A percentile compares a stretch with the other conserved stretches of the same genome.
phyloP scores from a whole-genome alignment of 805 yeast genomes.

The Metschnikowia kofuensis region DNA sequence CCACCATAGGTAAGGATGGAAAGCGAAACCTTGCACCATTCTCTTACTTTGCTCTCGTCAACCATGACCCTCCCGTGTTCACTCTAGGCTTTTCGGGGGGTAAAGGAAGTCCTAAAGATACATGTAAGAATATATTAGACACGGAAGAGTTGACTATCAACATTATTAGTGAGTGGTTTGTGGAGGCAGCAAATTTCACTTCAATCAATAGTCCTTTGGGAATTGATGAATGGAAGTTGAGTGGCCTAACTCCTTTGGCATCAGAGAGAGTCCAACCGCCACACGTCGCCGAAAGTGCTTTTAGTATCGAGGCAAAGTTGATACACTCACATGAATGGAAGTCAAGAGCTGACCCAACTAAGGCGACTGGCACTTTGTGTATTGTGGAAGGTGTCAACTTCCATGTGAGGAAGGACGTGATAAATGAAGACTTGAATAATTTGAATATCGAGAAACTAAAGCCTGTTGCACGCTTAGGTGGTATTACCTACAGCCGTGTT shows the following conservation, averaged over 20 bases:
- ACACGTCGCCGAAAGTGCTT: slow-evolving; percentile 61
- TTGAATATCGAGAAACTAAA: slow-evolving; percentile 47
- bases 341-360: slow-evolving; percentile 36
- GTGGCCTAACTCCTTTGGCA: slow-evolving; percentile 49
- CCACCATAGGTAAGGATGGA: slow-evolving; percentile 46
- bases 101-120: slow-evolving; percentile 43
- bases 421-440: slow-evolving; percentile 35
- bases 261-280: slow-evolving; percentile 49
- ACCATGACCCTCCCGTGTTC: slow-evolving; percentile 59
- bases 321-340: slow-evolving; percentile 43
- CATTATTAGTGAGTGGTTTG: slow-evolving; percentile 60
- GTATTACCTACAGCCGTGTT: slow-evolving; percentile 44
- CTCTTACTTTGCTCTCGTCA: slow-evolving; percentile 49
- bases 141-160: slow-evolving; percentile 55
- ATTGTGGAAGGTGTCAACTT: slow-evolving; percentile 56
- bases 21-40: slow-evolving; percentile 56
- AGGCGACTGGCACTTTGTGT: slow-evolving; percentile 35
- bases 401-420: slow-evolving; percentile 55
- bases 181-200: slow-evolving; percentile 59
- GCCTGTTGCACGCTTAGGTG: slow-evolving; percentile 55
- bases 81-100: slow-evolving; percentile 47
- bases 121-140: slow-evolving; percentile 46
- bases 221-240: slow-evolving; percentile 53
- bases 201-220: slow-evolving; percentile 46
- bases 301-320: slow-evolving; percentile 55